A percentile compares a stretch with the other conserved stretches of the same genome.
These are phyloP conservation scores for Trichoderma polysporum DNA, from an alignment of 2,329 filamentous ascomycete genomes.

Conservation along the genomic window DNA sequence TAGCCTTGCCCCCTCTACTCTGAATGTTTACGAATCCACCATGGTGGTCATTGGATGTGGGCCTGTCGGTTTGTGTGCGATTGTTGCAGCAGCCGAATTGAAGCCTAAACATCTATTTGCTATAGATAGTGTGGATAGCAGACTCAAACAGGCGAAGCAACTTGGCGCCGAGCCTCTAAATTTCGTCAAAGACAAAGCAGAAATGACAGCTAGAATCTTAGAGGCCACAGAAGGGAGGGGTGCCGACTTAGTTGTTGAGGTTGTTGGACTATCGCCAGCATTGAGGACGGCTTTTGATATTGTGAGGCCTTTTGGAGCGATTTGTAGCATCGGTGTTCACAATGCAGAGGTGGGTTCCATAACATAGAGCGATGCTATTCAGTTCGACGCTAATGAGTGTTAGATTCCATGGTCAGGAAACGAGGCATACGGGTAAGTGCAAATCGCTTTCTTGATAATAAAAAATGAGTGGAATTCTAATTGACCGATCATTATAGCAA, in stretches of 20 bases:
- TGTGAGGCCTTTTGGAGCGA: conserved; percentile 68
- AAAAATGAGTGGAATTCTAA: conserved; percentile 25
- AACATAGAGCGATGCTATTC: background rate
- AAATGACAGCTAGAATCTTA: conserved; percentile 66
- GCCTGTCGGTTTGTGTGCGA: conserved; percentile 79
- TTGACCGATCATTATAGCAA: conserved; percentile 45
- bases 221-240: conserved; percentile 77
- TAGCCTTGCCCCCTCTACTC: conserved; percentile 50
- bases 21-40: conserved; percentile 51
- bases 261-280: conserved; percentile 69
- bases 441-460: background rate
- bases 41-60: conserved; percentile 84
- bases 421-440: conserved; percentile 57
- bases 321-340: conserved; percentile 75
- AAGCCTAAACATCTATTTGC: conserved; percentile 75
- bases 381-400: background rate
- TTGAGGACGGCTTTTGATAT: conserved; percentile 70
- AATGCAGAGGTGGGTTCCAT: conserved; percentile 60
- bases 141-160: conserved; percentile 69
- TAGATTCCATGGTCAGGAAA: conserved; percentile 66
- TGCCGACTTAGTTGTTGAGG: conserved; percentile 81
- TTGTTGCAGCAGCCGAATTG: conserved; percentile 74
- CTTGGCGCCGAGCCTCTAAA: conserved; percentile 84
- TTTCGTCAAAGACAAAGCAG: conserved; percentile 65
- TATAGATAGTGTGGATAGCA: conserved; percentile 72